Percentiles rank a stretch among this genome's conserved stretches.
Conservation (phyloP, 257 asterid species). For the Phtheirospermum japonicum region DNA sequence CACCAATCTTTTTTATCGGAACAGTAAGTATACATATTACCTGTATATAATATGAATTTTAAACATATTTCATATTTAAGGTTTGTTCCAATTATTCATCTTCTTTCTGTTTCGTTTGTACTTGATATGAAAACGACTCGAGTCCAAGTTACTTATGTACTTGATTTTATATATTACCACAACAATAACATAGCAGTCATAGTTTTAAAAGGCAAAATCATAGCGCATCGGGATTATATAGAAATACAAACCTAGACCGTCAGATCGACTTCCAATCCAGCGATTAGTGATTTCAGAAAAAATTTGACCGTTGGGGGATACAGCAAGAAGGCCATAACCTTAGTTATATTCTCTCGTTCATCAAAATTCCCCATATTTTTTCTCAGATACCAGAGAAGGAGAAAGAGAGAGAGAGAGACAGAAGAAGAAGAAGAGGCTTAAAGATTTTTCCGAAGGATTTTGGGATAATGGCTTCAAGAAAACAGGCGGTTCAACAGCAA, state of each 20-base stretch:
- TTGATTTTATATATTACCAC: too few species aligned
- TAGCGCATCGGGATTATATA: neutral
- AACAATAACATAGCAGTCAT: too few species aligned
- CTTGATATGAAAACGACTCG: too few species aligned
- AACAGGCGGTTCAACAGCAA: constrained; percentile 25
- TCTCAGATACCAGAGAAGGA: constrained; percentile 1
- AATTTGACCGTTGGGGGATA: constrained; percentile 45
- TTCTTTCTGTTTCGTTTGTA: too few species aligned
- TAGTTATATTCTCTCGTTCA: neutral
- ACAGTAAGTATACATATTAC: too few species aligned
- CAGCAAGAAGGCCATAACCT: constrained; percentile 21
- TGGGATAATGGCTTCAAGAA: constrained; percentile 30
- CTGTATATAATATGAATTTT: too few species aligned
- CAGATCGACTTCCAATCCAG: constrained; percentile 13
- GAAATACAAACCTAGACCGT: constrained; percentile 22
- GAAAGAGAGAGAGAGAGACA: neutral
- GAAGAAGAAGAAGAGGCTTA: neutral
- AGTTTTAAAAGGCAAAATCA: neutral
- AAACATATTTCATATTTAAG: too few species aligned
- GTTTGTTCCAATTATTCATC: too few species aligned
- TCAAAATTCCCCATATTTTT: too few species aligned
- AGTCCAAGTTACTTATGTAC: too few species aligned
- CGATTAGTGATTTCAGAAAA: constrained; percentile 15
- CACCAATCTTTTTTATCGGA: too few species aligned
- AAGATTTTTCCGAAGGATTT: neutral